Evolutionary conservation across 305 asterid species (phyloP).

Genomic region (Ajuga reptans): DNA sequence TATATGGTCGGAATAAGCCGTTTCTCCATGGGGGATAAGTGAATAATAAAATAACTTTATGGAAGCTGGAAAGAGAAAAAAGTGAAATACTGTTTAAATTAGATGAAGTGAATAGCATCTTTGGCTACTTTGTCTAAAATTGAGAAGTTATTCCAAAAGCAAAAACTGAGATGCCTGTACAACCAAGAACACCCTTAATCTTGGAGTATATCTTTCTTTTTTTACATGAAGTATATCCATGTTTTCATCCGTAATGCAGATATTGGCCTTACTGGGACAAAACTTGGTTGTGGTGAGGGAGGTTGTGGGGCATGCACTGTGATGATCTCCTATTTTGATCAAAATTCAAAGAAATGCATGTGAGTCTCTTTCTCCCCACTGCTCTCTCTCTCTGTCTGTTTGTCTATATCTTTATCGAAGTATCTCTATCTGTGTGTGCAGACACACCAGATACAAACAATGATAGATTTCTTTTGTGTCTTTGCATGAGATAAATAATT

Average conservation of each 20-base stretch:
- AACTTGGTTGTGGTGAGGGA: conserved; percentile 98
- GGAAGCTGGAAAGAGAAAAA: no score
- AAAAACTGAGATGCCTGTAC: no score
- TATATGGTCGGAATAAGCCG: no score
- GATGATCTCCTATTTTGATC: conserved; percentile 84
- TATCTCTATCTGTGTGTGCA: not conserved
- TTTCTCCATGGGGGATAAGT: no score
- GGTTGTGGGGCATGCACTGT: conserved; percentile 99
- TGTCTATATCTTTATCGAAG: not conserved
- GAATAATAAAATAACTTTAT: no score
- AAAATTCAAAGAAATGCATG: conserved; percentile 63
- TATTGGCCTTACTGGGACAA: conserved; percentile 81
- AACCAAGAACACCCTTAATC: not conserved
- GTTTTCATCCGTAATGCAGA: conserved; percentile 38
- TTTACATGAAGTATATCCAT: not conserved
- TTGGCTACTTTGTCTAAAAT: no score
- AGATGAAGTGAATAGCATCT: no score
- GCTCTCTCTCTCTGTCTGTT: not conserved
- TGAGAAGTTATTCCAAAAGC: no score
- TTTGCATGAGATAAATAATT: not conserved
- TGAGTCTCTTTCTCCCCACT: conserved; percentile 41
- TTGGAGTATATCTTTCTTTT: not conserved
- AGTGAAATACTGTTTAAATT: no score
- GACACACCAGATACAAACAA: not conserved
- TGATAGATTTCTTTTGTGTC: not conserved